Evolutionary conservation across 176 grass and related monocot genomes (phyloP).

Genomic region (Bothriochloa decipiens): DNA sequence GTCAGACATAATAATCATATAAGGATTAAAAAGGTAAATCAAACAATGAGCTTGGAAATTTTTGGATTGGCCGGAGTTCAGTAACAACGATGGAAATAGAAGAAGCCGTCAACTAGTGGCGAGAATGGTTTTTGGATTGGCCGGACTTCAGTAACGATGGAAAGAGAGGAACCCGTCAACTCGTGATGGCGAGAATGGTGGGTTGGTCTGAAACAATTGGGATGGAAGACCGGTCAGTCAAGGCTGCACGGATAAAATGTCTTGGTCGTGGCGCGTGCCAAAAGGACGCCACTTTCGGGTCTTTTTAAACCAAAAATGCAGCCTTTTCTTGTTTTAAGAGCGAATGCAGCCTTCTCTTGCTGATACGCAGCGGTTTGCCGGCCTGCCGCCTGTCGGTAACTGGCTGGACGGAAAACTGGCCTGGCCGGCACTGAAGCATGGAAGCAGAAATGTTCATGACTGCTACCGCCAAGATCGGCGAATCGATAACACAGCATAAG

Average conservation of each 20-base stretch:
- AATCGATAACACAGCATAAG: neutral
- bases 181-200: neutral
- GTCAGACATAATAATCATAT: too few species aligned
- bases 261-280: conserved; percentile 2
- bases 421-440: neutral
- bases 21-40: neutral
- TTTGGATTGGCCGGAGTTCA: neutral
- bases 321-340: neutral
- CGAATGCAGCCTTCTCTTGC: neutral
- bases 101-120: too few species aligned
- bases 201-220: neutral
- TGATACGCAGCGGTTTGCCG: neutral
- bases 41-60: neutral
- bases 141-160: too few species aligned
- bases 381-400: neutral
- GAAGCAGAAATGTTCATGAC: too few species aligned
- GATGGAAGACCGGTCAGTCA: neutral
- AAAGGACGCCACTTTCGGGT: conserved; percentile 33
- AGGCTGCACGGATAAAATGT: neutral
- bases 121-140: too few species aligned
- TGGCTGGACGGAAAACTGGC: neutral
- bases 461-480: neutral
- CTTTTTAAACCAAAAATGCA: conserved; percentile 19
- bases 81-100: too few species aligned
- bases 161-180: neutral